Conservation (phyloP, 805 yeast species). For the Candida methanosorbosa region DNA sequence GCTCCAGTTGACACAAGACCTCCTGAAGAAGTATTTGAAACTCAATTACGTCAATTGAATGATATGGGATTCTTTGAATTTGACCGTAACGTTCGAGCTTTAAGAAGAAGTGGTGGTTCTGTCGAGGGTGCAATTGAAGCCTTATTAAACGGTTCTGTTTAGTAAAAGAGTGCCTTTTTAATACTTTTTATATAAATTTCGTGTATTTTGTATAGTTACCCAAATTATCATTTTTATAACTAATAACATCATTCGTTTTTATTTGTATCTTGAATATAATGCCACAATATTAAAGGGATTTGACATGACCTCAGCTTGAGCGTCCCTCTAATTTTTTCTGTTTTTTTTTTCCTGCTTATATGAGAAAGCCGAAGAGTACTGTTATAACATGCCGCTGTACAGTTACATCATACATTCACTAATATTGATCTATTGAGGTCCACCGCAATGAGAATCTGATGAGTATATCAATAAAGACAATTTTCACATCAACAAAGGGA, state of each 20-base stretch:
- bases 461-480: conserved; percentile 3
- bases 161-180: too few relatives aligned
- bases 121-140: conserved; percentile 96
- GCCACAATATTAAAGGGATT: too few relatives aligned
- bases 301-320: too few relatives aligned
- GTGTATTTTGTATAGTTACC: too few relatives aligned
- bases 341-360: background rate
- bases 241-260: too few relatives aligned
- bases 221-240: too few relatives aligned
- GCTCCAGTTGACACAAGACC: conserved; percentile 61
- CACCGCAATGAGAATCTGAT: background rate
- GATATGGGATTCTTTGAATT: conserved; percentile 88
- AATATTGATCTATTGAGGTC: too few relatives aligned
- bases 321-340: background rate
- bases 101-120: conserved; percentile 93
- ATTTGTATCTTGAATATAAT: too few relatives aligned
- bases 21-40: conserved; percentile 71
- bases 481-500: conserved; percentile 16
- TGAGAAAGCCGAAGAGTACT: too few relatives aligned
- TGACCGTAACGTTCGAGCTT: conserved; percentile 83
- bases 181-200: too few relatives aligned
- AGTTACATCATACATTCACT: too few relatives aligned
- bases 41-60: conserved; percentile 64
- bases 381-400: too few relatives aligned
- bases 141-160: conserved; percentile 46